Percentiles rank a stretch among this genome's conserved stretches.
Evolutionary conservation across 805 yeast species (phyloP).

Genomic region (Pichia thaimueangensis): DNA sequence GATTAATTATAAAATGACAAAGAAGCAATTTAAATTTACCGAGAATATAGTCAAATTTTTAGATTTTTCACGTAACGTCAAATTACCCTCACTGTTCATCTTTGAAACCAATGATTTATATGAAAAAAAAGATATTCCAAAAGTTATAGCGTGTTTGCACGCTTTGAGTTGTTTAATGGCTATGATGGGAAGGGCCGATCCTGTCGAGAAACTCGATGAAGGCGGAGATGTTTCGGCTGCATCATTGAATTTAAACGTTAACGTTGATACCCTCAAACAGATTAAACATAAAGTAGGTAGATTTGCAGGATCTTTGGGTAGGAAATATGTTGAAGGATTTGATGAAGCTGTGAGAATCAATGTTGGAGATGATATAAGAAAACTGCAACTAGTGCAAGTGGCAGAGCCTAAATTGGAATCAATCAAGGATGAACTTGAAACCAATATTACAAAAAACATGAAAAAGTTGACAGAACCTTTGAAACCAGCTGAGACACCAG

Average conservation of each 20-base stretch:
- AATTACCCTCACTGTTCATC: constrained; percentile 79
- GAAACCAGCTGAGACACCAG: background rate
- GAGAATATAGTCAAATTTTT: constrained; percentile 88
- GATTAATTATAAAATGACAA: constrained; percentile 26
- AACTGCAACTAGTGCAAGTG: constrained; percentile 14
- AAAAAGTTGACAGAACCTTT: background rate
- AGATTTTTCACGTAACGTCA: constrained; percentile 57
- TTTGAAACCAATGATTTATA: constrained; percentile 91
- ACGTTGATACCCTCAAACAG: constrained; percentile 61
- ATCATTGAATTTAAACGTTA: constrained; percentile 22
- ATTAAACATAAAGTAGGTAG: constrained; percentile 59
- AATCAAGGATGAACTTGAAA: background rate
- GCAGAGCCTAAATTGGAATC: background rate
- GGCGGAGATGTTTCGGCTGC: constrained; percentile 7
- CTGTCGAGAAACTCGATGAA: constrained; percentile 57
- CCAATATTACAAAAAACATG: background rate
- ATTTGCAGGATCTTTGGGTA: constrained; percentile 31
- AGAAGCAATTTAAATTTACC: constrained; percentile 78
- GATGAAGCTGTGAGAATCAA: constrained; percentile 31
- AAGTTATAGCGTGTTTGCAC: constrained; percentile 88
- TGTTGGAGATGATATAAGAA: constrained; percentile 23
- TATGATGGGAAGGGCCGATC: constrained; percentile 50
- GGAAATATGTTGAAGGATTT: constrained; percentile 31
- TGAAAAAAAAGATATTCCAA: constrained; percentile 87
- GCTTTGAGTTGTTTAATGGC: constrained; percentile 75